A percentile compares a stretch with the other conserved stretches of the same genome.
Conservation (phyloP, 1,139 yeast genomes). For the Scheffersomyces stambukii region DNA sequence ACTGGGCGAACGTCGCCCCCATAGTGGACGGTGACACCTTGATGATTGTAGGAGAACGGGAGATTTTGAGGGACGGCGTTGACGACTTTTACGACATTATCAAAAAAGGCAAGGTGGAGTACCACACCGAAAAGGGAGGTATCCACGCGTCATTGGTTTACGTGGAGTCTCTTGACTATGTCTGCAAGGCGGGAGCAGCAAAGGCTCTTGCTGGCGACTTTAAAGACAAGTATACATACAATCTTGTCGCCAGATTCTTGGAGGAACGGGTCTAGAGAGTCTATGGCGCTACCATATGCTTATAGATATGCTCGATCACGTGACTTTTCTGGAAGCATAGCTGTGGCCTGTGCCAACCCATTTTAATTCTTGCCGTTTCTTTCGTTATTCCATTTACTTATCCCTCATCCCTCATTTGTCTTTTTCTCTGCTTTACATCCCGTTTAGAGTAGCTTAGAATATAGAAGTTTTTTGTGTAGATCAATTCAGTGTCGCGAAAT, state of each 20-base stretch:
- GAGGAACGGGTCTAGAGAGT: slow-evolving; percentile 5
- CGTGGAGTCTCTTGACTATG: slow-evolving; percentile 29
- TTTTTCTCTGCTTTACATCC: background rate
- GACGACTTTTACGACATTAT: slow-evolving; percentile 17
- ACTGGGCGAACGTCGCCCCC: slow-evolving; percentile 29
- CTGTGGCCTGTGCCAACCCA: background rate
- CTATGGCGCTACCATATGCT: background rate
- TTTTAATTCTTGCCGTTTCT: no score
- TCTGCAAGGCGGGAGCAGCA: slow-evolving; percentile 18
- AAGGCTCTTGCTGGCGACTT: slow-evolving; percentile 25
- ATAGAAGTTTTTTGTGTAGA: no score
- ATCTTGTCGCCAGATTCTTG: slow-evolving; percentile 8
- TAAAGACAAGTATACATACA: slow-evolving; percentile 18
- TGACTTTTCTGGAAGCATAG: slow-evolving; percentile 1
- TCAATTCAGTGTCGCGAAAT: no score
- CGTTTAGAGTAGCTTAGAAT: background rate
- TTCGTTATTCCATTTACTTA: no score
- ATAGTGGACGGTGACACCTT: slow-evolving; percentile 23
- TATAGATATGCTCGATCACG: slow-evolving; percentile 2
- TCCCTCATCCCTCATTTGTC: background rate
- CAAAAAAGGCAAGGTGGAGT: slow-evolving; percentile 16
- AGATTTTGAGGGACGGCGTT: slow-evolving; percentile 28
- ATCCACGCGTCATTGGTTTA: slow-evolving; percentile 27
- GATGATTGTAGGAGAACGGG: slow-evolving; percentile 37
- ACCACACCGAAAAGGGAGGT: slow-evolving; percentile 27